Conservation (phyloP, 73 alveolate species). For the Breviolum minutum region DNA sequence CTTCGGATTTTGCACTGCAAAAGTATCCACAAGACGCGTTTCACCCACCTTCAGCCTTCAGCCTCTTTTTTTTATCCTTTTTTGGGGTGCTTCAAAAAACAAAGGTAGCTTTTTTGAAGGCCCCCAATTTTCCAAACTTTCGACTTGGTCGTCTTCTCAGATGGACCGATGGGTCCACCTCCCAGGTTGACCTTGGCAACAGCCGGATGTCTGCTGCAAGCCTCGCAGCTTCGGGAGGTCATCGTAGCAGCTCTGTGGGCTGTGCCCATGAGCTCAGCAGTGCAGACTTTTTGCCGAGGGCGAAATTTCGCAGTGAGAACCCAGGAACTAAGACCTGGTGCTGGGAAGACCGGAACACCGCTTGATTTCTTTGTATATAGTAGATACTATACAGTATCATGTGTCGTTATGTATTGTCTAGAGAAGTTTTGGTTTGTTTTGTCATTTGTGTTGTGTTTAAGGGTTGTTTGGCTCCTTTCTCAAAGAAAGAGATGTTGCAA, state of each 20-base stretch:
- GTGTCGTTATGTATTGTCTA: no score
- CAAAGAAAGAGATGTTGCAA: background rate
- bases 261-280: background rate
- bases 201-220: slow-evolving; percentile 40
- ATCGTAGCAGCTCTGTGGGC: slow-evolving; percentile 58
- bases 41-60: no score
- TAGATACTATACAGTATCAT: background rate
- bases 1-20: background rate
- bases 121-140: no score
- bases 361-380: no score
- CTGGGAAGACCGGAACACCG: background rate
- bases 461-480: background rate
- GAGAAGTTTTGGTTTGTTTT: background rate
- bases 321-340: background rate
- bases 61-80: no score
- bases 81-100: no score
- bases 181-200: slow-evolving; percentile 30
- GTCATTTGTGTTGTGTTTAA: background rate
- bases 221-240: slow-evolving; percentile 30
- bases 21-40: background rate
- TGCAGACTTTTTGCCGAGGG: slow-evolving; percentile 79
- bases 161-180: background rate
- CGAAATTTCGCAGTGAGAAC: slow-evolving; percentile 55
- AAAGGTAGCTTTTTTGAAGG: no score
- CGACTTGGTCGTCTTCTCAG: no score